These are phyloP conservation scores for Pogostemon cablin DNA, from an alignment of 257 asterid species.

Conservation along the genomic window DNA sequence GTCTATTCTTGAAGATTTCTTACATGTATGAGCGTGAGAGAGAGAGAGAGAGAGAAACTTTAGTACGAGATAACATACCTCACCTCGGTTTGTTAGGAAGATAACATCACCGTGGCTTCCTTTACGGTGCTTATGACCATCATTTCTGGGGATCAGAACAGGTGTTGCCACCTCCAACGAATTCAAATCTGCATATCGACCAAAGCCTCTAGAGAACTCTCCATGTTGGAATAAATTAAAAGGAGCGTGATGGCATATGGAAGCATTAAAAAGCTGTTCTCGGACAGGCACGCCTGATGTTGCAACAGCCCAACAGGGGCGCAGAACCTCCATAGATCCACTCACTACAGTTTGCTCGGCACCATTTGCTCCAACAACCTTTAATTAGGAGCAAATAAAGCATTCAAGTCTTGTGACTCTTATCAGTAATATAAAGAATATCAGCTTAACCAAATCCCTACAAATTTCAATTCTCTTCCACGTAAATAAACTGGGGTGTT, in stretches of 20 bases:
- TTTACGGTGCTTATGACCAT: conserved; percentile 85
- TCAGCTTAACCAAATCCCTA: not conserved
- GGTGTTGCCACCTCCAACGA: conserved; percentile 95
- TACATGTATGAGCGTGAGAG: not conserved
- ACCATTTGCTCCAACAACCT: conserved; percentile 98
- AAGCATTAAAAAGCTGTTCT: conserved; percentile 95
- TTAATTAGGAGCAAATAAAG: conserved; percentile 16
- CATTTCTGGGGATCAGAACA: conserved; percentile 78
- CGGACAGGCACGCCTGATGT: conserved; percentile 97
- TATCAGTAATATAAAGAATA: conserved; percentile 10
- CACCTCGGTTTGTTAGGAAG: conserved; percentile 96
- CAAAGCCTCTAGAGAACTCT: conserved; percentile 73
- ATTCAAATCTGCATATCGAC: conserved; percentile 56
- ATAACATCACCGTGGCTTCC: conserved; percentile 94
- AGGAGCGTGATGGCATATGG: conserved; percentile 92
- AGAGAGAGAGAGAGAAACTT: conserved; percentile 1
- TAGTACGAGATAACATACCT: conserved; percentile 53
- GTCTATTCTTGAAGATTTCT: not conserved
- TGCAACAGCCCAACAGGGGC: conserved; percentile 99
- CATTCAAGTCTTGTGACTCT: conserved; percentile 20
- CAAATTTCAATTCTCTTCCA: not conserved
- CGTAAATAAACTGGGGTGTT: not conserved
- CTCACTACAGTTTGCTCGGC: conserved; percentile 92
- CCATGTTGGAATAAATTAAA: conserved; percentile 85
- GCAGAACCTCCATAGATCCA: conserved; percentile 93